Percentiles rank a stretch among this genome's conserved stretches.
phyloP scores from a whole-genome alignment of 2,329 filamentous ascomycete species.

The Tolypocladium tundrense region DNA sequence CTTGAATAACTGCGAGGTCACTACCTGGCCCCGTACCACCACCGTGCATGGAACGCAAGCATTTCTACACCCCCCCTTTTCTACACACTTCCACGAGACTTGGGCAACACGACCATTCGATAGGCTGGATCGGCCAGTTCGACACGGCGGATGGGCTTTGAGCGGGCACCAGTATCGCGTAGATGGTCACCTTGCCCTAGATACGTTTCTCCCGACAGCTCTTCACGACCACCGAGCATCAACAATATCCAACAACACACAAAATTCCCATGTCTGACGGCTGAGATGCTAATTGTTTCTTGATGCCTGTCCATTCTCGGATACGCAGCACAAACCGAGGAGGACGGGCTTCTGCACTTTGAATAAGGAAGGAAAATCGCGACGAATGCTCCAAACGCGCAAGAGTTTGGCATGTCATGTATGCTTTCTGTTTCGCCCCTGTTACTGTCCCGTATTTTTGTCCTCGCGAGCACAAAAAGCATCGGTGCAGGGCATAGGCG shows the following conservation, averaged over 20 bases:
- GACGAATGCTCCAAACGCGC: not conserved
- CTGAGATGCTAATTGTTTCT: not conserved
- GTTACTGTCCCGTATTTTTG: not conserved
- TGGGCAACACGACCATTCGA: not conserved
- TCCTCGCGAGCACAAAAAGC: not conserved
- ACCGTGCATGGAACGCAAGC: not conserved
- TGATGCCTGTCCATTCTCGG: not conserved
- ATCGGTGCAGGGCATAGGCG: not conserved
- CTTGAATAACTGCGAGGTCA: not conserved
- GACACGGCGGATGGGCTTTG: not conserved
- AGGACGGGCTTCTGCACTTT: not conserved
- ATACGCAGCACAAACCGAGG: not conserved
- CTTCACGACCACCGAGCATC: not conserved
- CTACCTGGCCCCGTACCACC: not conserved
- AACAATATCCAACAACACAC: not conserved
- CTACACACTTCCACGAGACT: not conserved
- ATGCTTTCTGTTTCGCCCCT: not conserved
- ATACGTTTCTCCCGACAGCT: not conserved
- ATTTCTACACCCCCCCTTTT: not conserved
- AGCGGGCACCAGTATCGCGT: not conserved
- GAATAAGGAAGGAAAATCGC: constrained; percentile 4
- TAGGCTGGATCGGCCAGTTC: not conserved
- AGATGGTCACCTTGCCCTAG: not conserved
- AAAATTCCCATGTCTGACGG: not conserved
- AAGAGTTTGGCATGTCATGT: not conserved